phyloP scores from a whole-genome alignment of 345 rosid species.

The Salix brachista region DNA sequence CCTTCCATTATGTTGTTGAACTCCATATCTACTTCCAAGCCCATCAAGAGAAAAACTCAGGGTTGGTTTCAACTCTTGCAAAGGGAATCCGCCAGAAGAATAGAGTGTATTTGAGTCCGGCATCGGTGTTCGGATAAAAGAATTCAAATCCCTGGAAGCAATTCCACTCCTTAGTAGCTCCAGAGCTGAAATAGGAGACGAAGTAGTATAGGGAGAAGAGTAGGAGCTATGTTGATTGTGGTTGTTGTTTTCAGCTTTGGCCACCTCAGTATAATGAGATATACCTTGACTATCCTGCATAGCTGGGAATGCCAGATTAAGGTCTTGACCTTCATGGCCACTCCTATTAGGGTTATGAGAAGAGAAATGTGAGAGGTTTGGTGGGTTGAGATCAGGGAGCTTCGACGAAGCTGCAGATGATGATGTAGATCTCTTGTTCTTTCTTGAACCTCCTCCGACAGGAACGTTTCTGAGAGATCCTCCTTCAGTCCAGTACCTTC shows the following conservation, averaged over 20 bases:
- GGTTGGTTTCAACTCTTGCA: constrained; percentile 48
- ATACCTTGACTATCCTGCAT: constrained; percentile 32
- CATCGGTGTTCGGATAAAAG: constrained; percentile 34
- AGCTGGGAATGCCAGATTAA: constrained; percentile 40
- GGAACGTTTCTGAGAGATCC: constrained; percentile 58
- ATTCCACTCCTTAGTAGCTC: constrained; percentile 46
- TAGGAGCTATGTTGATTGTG: constrained; percentile 11
- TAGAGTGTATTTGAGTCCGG: constrained; percentile 32
- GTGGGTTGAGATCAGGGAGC: constrained; percentile 54
- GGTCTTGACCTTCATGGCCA: constrained; percentile 38
- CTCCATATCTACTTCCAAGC: constrained; percentile 31
- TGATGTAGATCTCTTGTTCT: constrained; percentile 40
- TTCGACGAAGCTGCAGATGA: constrained; percentile 25
- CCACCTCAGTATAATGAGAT: constrained; percentile 23
- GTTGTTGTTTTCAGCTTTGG: constrained; percentile 20
- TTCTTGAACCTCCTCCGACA: constrained; percentile 54
- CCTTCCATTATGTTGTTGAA: constrained; percentile 40
- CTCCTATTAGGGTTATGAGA: constrained; percentile 41
- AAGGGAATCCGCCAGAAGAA: constrained; percentile 35
- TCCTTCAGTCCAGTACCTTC: constrained; percentile 53
- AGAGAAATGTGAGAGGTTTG: constrained; percentile 33
- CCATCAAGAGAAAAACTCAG: constrained; percentile 45
- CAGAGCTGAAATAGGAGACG: constrained; percentile 38
- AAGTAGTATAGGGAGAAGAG: constrained; percentile 11
- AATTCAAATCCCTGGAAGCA: constrained; percentile 30